phyloP scores from a whole-genome alignment of 768 basidiomycete species.

The Solioccasus polychromus region DNA sequence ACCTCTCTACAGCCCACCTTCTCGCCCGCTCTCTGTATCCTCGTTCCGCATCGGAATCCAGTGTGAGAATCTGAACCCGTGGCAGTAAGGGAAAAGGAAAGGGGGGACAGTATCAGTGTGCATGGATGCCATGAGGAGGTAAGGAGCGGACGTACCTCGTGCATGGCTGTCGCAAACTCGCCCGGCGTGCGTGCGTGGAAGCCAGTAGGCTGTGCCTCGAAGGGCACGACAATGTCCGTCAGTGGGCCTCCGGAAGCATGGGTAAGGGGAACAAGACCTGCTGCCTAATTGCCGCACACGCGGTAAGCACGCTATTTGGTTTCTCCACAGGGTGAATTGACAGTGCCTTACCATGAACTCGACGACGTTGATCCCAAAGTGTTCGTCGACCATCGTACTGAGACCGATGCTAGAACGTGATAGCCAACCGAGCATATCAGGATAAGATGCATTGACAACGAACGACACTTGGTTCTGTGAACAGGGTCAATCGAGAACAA shows the following conservation, averaged over 20 bases:
- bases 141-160: slow-evolving; percentile 37
- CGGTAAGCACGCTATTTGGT: slow-evolving; percentile 11
- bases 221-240: slow-evolving; percentile 86
- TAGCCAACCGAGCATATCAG: slow-evolving; percentile 67
- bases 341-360: slow-evolving; percentile 96
- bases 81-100: neutral
- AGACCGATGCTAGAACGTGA: slow-evolving; percentile 78
- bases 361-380: slow-evolving; percentile 97
- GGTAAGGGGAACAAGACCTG: slow-evolving; percentile 87
- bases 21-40: slow-evolving; percentile 69
- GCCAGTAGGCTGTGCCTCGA: slow-evolving; percentile 70
- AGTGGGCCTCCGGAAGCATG: slow-evolving; percentile 94
- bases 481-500: slow-evolving; percentile 1
- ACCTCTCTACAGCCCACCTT: slow-evolving; percentile 65
- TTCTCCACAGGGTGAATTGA: neutral
- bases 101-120: slow-evolving; percentile 14
- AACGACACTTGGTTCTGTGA: slow-evolving; percentile 71
- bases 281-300: slow-evolving; percentile 56
- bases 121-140: slow-evolving; percentile 3
- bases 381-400: slow-evolving; percentile 97
- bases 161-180: slow-evolving; percentile 65
- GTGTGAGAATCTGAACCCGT: slow-evolving; percentile 40
- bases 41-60: slow-evolving; percentile 52
- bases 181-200: slow-evolving; percentile 72
- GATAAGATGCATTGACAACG: slow-evolving; percentile 78